Evolutionary conservation across 495 filamentous ascomycete genomes (phyloP).

Genomic region (Parachaetomium inaequale): DNA sequence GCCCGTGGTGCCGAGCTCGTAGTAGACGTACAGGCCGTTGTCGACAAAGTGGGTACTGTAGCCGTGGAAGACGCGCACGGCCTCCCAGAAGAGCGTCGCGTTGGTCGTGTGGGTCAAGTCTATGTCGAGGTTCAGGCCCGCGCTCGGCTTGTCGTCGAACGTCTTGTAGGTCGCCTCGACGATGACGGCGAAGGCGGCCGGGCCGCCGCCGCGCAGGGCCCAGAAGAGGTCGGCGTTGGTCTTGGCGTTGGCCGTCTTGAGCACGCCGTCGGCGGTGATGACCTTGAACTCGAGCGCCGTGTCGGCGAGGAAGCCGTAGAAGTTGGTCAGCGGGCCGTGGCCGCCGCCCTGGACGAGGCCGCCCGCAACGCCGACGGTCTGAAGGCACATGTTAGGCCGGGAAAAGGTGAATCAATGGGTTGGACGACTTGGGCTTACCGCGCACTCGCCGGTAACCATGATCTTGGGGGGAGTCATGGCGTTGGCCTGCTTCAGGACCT

Average conservation of each 20-base stretch:
- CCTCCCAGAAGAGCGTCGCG: conserved; percentile 43
- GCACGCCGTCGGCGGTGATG: conserved; percentile 53
- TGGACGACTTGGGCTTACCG: conserved; percentile 25
- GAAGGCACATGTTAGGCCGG: conserved; percentile 28
- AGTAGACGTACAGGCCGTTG: conserved; percentile 48
- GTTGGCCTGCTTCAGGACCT: conserved; percentile 43
- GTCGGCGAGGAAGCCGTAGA: conserved; percentile 54
- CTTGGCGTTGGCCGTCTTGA: conserved; percentile 48
- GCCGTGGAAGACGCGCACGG: conserved; percentile 44
- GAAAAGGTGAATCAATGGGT: conserved; percentile 33
- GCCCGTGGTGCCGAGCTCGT: conserved; percentile 35
- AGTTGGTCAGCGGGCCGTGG: conserved; percentile 51
- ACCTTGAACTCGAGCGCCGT: conserved; percentile 54
- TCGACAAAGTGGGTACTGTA: conserved; percentile 40
- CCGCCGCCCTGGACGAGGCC: conserved; percentile 57
- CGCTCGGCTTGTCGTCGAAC: conserved; percentile 39
- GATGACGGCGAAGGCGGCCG: conserved; percentile 55
- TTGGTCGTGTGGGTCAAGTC: conserved; percentile 35
- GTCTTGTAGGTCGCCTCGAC: conserved; percentile 50
- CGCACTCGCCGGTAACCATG: conserved; percentile 47
- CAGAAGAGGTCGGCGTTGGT: conserved; percentile 61
- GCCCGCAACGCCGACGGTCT: conserved; percentile 51
- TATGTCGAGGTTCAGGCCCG: conserved; percentile 44
- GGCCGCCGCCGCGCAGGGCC: conserved; percentile 61
- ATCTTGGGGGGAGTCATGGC: conserved; percentile 44